Evolutionary conservation across 2,329 filamentous ascomycete genomes (phyloP), one percentile per base, ranked within the genome.

Genomic region (Thielaviopsis musarum): DNA sequence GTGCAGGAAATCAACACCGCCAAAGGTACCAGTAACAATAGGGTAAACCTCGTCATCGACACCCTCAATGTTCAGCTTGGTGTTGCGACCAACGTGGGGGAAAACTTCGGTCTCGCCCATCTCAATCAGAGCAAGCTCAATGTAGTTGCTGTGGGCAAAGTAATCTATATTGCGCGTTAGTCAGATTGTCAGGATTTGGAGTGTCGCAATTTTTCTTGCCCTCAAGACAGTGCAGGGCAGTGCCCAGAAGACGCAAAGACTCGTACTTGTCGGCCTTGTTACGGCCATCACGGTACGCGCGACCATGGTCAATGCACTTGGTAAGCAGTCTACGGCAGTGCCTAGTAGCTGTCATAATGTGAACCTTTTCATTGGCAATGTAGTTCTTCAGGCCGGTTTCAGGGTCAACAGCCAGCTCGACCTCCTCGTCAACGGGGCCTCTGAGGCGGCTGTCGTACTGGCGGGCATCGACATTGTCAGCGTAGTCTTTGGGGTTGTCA

Each of bases 111-210:
- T 75, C 71, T 93, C 89, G 57, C 89, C 90, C 66, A 95, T 72
- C 70, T 95, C 90, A 66, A 93, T 90, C 54, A 96, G 77, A 61
- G 87, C 88, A 61, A 96, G 80, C 70, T 96, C 91, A 15, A 79
- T 83, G 72, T 95, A 96, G 76, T 96, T 96, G 69, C 88, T 94
- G 73, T 96, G 91, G 17, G 91, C 91, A 58, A 90, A 84, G 73
- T 85, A 97, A 69, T 96, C 91, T 81, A 58, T 21, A 49, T 12
- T 5, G 9, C 9, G 38, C 48, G 52, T 56, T 52, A 59, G 26
- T 22, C 26, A 13, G 13, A 19, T 28, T 9, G 17, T 51, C 41
- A 21, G 28, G 6, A 49, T 26, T 3, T 7, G 13, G 22, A 7
- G 2, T 41, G 22, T 19, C 5, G 51, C 17, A 52, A 58, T 66